Percentiles rank a stretch among this genome's conserved stretches.
Conservation (phyloP, 371 early-diverging fungal genomes). For the Lichtheimia corymbifera region DNA sequence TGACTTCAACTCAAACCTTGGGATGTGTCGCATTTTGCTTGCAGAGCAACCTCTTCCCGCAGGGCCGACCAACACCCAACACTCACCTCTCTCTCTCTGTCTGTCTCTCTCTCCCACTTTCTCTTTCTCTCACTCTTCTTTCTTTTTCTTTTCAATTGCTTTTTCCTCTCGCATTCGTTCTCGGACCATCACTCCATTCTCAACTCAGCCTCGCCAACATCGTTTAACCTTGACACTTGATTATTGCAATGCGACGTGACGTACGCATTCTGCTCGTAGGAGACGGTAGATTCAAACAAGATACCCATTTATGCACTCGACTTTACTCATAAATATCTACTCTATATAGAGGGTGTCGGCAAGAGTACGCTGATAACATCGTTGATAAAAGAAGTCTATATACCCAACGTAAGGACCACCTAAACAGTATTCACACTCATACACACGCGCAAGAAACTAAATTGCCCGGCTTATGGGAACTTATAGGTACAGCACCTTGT, state of each 20-base stretch:
- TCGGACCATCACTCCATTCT: neutral
- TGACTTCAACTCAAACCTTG: neutral
- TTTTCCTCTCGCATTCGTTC: neutral
- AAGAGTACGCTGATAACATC: constrained; percentile 95
- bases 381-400: constrained; percentile 93
- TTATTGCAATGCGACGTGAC: constrained; percentile 76
- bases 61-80: no score
- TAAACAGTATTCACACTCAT: neutral
- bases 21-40: no score
- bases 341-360: constrained; percentile 81
- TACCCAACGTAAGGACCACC: constrained; percentile 75
- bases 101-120: neutral
- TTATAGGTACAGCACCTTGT: constrained; percentile 92
- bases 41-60: no score
- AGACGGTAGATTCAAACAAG: constrained; percentile 68
- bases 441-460: no score
- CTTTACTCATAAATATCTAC: neutral
- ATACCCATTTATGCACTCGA: neutral
- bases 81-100: no score
- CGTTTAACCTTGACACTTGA: neutral
- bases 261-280: constrained; percentile 89
- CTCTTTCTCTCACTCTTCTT: neutral
- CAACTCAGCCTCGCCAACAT: neutral
- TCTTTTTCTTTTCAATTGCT: neutral
- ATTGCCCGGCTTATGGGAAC: neutral